Evolutionary conservation across 2,329 filamentous ascomycete species (phyloP).

Genomic region (Alternaria ethzedia): DNA sequence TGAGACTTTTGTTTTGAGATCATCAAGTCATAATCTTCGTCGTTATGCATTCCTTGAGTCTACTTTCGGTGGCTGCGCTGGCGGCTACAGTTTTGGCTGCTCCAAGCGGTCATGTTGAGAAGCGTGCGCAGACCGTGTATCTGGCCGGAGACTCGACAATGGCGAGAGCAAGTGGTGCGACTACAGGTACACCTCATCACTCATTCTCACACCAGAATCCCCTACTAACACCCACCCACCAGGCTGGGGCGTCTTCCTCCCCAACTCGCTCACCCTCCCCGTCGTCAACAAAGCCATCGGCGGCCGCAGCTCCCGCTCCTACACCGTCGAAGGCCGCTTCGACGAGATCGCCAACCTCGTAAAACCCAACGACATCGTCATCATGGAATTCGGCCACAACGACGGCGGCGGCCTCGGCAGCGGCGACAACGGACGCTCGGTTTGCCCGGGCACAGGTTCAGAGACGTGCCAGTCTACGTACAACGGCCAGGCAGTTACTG

Average conservation of each 20-base stretch:
- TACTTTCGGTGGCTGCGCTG: slow-evolving; percentile 29
- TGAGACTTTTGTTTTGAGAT: neutral
- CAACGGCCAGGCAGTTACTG: slow-evolving; percentile 60
- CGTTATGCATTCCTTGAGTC: slow-evolving; percentile 11
- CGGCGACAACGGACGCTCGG: slow-evolving; percentile 66
- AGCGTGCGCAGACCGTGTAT: slow-evolving; percentile 56
- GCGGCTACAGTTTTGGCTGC: slow-evolving; percentile 29
- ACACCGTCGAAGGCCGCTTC: slow-evolving; percentile 70
- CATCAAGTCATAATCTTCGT: neutral
- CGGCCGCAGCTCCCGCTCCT: slow-evolving; percentile 71
- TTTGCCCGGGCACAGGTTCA: slow-evolving; percentile 61
- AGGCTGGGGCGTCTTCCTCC: slow-evolving; percentile 70
- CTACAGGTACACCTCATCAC: slow-evolving; percentile 43
- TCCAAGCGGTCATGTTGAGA: slow-evolving; percentile 27
- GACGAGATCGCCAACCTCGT: slow-evolving; percentile 61
- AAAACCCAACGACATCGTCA: slow-evolving; percentile 66
- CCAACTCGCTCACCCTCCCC: slow-evolving; percentile 57
- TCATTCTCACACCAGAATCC: neutral
- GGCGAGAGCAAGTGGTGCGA: slow-evolving; percentile 57
- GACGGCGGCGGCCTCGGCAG: slow-evolving; percentile 65
- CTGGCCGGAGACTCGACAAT: slow-evolving; percentile 69
- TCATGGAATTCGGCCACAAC: slow-evolving; percentile 77
- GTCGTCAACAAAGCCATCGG: slow-evolving; percentile 70
- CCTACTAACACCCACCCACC: neutral
- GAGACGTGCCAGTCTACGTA: slow-evolving; percentile 63